phyloP scores from a whole-genome alignment of 495 filamentous ascomycete genomes.

The Astrothelium subdiscretum region DNA sequence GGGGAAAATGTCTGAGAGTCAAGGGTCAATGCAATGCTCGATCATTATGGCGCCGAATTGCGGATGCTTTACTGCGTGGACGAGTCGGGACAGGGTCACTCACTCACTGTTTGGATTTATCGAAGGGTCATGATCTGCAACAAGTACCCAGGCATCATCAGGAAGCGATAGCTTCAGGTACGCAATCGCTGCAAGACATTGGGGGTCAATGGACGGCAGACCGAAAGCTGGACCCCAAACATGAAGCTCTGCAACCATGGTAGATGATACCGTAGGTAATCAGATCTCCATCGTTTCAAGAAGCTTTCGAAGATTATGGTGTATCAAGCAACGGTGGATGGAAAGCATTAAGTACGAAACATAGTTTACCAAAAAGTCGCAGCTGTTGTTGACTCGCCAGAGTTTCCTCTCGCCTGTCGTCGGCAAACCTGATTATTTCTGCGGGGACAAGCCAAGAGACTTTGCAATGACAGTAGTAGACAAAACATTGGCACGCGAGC shows the following conservation, averaged over 20 bases:
- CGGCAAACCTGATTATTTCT: background rate
- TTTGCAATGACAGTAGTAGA: too few species aligned
- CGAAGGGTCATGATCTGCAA: conserved; percentile 63
- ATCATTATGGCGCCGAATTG: background rate
- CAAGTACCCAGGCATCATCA: conserved; percentile 52
- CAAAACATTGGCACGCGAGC: too few species aligned
- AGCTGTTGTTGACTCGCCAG: background rate
- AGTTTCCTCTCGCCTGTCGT: too few species aligned
- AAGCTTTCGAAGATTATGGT: background rate
- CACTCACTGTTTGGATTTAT: conserved; percentile 64
- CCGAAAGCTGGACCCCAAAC: conserved; percentile 84
- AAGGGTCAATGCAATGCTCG: background rate
- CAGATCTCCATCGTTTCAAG: background rate
- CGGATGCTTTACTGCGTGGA: background rate
- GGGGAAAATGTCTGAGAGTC: conserved; percentile 55
- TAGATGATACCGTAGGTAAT: background rate
- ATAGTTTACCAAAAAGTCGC: background rate
- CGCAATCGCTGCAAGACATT: conserved; percentile 63
- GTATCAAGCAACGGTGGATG: background rate
- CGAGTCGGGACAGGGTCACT: conserved; percentile 7
- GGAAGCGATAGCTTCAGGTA: conserved; percentile 45
- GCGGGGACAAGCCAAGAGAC: too few species aligned
- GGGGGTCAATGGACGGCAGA: conserved; percentile 79
- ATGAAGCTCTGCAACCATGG: conserved; percentile 66
- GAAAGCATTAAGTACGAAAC: background rate